Percentiles rank a stretch among this genome's conserved stretches.
Evolutionary conservation across 768 basidiomycete species (phyloP).

Genomic region (Boletus vermiculosoides): DNA sequence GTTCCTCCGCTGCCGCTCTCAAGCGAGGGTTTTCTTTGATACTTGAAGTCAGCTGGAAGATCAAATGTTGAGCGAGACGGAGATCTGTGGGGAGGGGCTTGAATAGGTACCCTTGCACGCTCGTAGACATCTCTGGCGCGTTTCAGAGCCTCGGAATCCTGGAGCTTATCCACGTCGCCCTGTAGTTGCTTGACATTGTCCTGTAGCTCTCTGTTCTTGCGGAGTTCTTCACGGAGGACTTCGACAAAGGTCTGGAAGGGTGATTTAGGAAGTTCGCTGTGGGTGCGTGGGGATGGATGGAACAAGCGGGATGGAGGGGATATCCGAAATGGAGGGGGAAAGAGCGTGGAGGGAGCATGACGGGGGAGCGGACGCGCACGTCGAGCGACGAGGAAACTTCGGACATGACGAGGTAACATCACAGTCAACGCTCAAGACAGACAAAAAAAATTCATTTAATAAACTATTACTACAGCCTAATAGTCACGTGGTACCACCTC

Average conservation of each 20-base stretch:
- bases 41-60: constrained; percentile 74
- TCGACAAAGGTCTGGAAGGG: constrained; percentile 97
- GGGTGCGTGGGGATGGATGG: constrained; percentile 63
- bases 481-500: not conserved
- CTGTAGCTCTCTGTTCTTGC: constrained; percentile 91
- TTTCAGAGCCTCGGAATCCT: constrained; percentile 97
- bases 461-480: not conserved
- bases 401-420: constrained; percentile 52
- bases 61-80: constrained; percentile 5
- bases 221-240: constrained; percentile 86
- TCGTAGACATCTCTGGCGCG: constrained; percentile 90
- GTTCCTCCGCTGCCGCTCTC: constrained; percentile 89
- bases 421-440: not conserved
- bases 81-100: not conserved
- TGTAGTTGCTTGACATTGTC: constrained; percentile 97
- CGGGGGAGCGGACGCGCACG: constrained; percentile 25
- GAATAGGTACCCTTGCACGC: constrained; percentile 74
- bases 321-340: constrained; percentile 34
- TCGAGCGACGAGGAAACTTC: constrained; percentile 34
- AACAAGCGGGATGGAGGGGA: constrained; percentile 39
- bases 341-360: constrained; percentile 12
- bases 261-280: constrained; percentile 75
- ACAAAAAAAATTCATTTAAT: constrained; percentile 11
- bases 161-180: constrained; percentile 95
- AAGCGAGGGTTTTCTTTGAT: constrained; percentile 95